Conservation (phyloP, 2,329 filamentous ascomycete species). For the Pyrenochaeta sp. region DNA sequence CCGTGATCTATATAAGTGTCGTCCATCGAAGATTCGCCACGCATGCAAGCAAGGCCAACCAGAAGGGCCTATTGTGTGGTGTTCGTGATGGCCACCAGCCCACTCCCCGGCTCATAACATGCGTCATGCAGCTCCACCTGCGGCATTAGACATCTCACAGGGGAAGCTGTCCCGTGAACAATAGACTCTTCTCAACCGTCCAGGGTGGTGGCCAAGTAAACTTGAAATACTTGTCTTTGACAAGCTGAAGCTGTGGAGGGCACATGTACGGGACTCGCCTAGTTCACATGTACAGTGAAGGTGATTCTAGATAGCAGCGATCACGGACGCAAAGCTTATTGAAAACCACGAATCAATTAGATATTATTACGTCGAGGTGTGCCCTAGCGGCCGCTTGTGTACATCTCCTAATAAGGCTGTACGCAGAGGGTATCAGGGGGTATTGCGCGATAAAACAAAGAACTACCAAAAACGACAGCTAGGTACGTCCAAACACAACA, state of each 20-base stretch:
- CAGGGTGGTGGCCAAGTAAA: no score
- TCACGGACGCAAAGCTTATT: neutral
- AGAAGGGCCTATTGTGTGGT: slow-evolving; percentile 15
- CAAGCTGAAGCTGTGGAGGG: no score
- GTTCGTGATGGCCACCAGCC: slow-evolving; percentile 9
- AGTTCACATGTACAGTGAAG: no score
- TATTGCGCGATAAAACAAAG: slow-evolving; percentile 49
- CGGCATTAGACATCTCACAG: neutral
- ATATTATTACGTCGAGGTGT: slow-evolving; percentile 49
- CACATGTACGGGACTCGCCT: no score
- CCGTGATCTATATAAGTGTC: slow-evolving; percentile 9
- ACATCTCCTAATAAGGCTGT: slow-evolving; percentile 50
- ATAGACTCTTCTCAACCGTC: no score
- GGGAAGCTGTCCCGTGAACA: no score
- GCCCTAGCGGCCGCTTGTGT: slow-evolving; percentile 53
- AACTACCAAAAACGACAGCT: slow-evolving; percentile 35
- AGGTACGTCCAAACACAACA: slow-evolving; percentile 35
- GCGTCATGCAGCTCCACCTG: slow-evolving; percentile 12
- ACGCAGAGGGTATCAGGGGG: slow-evolving; percentile 54
- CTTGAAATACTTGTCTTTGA: neutral
- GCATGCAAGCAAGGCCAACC: slow-evolving; percentile 12
- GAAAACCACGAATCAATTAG: slow-evolving; percentile 44
- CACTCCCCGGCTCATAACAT: slow-evolving; percentile 2
- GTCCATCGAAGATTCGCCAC: slow-evolving; percentile 15
- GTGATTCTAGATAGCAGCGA: no score